Evolutionary conservation across 768 basidiomycete species (phyloP).

Genomic region (Daedalea quercina): DNA sequence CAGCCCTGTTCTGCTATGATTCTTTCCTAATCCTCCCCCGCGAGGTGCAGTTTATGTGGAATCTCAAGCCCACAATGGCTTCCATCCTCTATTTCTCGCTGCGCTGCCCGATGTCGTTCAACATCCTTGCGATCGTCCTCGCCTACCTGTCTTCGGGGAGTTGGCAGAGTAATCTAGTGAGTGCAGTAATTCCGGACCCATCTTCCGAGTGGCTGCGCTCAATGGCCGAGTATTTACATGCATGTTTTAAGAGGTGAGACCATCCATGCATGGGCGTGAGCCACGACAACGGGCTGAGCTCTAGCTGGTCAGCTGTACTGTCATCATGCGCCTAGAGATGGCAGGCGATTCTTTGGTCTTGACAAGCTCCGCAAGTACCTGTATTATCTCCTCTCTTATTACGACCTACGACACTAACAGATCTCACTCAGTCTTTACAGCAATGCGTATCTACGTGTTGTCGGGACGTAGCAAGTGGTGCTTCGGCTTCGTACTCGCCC

Average conservation of each 20-base stretch:
- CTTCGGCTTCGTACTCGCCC: slow-evolving; percentile 1
- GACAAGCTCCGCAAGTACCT: not conserved
- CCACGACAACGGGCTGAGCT: too few relatives aligned
- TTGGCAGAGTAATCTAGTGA: not conserved
- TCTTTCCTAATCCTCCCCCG: slow-evolving; percentile 7
- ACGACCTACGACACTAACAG: too few relatives aligned
- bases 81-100: slow-evolving; percentile 10
- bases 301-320: slow-evolving; percentile 11
- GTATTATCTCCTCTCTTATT: too few relatives aligned
- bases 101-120: slow-evolving; percentile 8
- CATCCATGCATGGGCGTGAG: too few relatives aligned
- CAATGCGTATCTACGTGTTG: slow-evolving; percentile 12
- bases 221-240: not conserved
- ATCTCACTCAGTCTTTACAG: slow-evolving; percentile 7
- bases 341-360: not conserved
- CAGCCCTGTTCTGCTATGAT: slow-evolving; percentile 12
- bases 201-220: not conserved
- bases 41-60: slow-evolving; percentile 14
- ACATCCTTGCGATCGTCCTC: slow-evolving; percentile 6
- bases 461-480: slow-evolving; percentile 2
- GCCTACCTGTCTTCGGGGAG: not conserved
- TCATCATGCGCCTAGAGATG: slow-evolving; percentile 1
- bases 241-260: not conserved
- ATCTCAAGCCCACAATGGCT: slow-evolving; percentile 3
- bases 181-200: not conserved